Base-by-base conservation (phyloP, 495 filamentous ascomycete species). In the Cercophora sp. region DNA sequence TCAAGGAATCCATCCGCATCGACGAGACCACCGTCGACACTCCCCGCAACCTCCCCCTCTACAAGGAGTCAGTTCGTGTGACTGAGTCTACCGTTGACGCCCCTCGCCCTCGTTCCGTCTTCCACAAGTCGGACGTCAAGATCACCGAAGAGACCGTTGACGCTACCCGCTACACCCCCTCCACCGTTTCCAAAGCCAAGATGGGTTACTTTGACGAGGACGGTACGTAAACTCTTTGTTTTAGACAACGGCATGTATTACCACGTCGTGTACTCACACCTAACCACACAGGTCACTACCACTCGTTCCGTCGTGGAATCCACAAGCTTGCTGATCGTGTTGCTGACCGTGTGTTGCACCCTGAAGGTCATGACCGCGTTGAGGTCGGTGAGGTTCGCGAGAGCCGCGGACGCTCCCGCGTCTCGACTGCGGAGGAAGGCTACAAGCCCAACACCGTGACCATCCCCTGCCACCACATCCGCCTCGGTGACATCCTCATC, bases 161-260 rank as follows among this genome's bases (percentile, higher is more conserved):
- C 55, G 63, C 65, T 68, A 62, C 70, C 61, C 70, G 64, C 46
- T 61, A 64, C 56, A 42, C 42, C 40, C 37, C 61, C 25, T 57
- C 58, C 53, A 51, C 48, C 47, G 58, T 68, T 24, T 26, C 25
- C 13, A 76, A 79, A 75, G 74, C 75, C 74, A 88, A 88, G 70
- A 96, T 96, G 91, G 91, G 89, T 79, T 96, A 96, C 83, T 96
- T 94, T 89, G 91, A 96, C 88, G 88, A 94, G 76, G 86, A 92
- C 59, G 75, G 78, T 82, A 67, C 72, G 78, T 29, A 37, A 51
- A 8, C 45, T 15, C 27, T 18, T 29, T n/a, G 11, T 37, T 15
- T 39, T 8, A 23, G 19, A 8, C 4, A 25, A 45, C 20, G 29
- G 20, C 45, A 32, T 39, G 51, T 55, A 51, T 52, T 55, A 6